Conservation (phyloP, 768 basidiomycete genomes). For the Psilocybe cubensis region DNA sequence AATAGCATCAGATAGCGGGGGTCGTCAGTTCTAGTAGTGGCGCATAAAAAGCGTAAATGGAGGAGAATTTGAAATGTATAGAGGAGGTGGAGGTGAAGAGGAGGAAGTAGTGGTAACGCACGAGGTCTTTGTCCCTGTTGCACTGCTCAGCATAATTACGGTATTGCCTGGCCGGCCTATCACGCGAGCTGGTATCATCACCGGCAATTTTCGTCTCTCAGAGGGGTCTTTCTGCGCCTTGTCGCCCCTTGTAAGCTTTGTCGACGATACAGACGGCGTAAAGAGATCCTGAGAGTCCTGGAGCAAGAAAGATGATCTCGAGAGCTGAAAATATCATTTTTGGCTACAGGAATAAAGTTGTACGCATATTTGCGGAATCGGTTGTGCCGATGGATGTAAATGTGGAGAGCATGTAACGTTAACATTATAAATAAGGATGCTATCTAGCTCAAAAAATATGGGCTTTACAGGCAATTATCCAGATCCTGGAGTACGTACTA, state of each 20-base stretch:
- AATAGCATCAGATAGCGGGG: conserved; percentile 47
- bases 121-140: conserved; percentile 21
- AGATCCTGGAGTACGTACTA: too few relatives aligned
- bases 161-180: conserved; percentile 18
- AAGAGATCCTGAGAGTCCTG: neutral
- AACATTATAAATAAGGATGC: neutral
- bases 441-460: neutral
- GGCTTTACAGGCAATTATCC: neutral
- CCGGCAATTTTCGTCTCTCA: neutral
- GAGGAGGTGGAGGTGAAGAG: conserved; percentile 5
- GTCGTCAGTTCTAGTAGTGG: conserved; percentile 15
- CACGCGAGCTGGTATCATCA: conserved; percentile 18
- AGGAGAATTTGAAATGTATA: conserved; percentile 6
- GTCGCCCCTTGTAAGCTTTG: neutral
- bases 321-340: neutral
- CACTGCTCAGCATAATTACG: conserved; percentile 8
- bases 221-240: neutral
- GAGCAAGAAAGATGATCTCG: conserved; percentile 1
- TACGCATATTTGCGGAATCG: neutral
- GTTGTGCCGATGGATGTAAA: conserved; percentile 5
- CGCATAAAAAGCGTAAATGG: conserved; percentile 20
- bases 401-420: neutral
- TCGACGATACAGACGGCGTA: neutral
- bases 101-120: conserved; percentile 19
- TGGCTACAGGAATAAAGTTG: conserved; percentile 7